A percentile compares a stretch with the other conserved stretches of the same genome.
Evolutionary conservation across 2,329 filamentous ascomycete genomes (phyloP).

Genomic region (Neonectria sp.): DNA sequence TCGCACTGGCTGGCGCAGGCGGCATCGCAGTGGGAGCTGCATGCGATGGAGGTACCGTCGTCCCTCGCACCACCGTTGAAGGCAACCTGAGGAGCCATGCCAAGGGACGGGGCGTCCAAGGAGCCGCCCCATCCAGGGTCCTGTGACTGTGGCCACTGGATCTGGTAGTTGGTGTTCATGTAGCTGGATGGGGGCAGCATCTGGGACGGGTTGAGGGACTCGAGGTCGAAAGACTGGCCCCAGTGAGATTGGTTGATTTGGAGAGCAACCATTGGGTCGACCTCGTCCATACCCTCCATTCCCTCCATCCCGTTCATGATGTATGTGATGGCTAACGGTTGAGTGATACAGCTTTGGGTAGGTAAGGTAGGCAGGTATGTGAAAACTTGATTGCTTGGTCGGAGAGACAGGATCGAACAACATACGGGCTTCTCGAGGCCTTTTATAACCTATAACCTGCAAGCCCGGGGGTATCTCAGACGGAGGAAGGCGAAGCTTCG

Average conservation of each 20-base stretch:
- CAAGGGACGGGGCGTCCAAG: no score
- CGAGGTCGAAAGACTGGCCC: background rate
- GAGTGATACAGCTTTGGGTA: no score
- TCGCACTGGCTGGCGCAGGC: conserved; percentile 53
- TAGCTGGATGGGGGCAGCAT: conserved; percentile 4
- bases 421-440: background rate
- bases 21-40: conserved; percentile 53
- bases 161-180: background rate
- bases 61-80: conserved; percentile 36
- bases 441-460: background rate
- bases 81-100: background rate
- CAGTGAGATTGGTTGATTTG: background rate
- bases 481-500: background rate
- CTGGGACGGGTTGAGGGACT: background rate
- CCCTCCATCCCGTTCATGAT: no score
- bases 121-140: background rate
- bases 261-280: background rate
- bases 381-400: no score
- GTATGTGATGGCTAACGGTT: no score
- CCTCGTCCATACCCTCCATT: background rate
- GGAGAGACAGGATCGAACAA: no score
- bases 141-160: background rate
- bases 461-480: background rate
- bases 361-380: no score
- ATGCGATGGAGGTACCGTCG: conserved; percentile 53